Evolutionary conservation across 306 rosid species (phyloP).

Genomic region (Pueraria montana): DNA sequence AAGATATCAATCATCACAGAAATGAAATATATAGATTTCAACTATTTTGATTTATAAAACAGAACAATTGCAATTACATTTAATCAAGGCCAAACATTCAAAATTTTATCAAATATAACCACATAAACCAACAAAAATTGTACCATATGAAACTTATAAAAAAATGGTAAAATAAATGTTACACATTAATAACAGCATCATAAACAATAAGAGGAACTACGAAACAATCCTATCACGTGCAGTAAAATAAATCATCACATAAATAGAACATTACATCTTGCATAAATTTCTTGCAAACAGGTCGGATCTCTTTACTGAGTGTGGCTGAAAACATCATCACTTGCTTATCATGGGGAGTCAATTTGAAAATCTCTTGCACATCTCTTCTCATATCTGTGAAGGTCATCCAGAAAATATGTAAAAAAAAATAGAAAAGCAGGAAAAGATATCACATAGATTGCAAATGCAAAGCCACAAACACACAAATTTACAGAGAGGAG

Average conservation of each 20-base stretch:
- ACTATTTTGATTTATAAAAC: background rate
- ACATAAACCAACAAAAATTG: conserved; percentile 3
- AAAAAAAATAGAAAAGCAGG: conserved; percentile 14
- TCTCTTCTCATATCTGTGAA: conserved; percentile 79
- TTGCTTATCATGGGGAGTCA: conserved; percentile 87
- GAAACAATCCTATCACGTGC: background rate
- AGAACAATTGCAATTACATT: conserved; percentile 9
- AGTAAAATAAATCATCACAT: conserved; percentile 21
- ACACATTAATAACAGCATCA: background rate
- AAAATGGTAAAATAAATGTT: background rate
- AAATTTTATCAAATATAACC: background rate
- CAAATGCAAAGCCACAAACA: background rate
- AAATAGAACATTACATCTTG: conserved; percentile 72
- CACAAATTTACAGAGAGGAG: background rate
- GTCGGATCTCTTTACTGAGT: conserved; percentile 80
- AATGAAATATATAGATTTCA: background rate
- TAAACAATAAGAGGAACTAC: background rate
- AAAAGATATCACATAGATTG: background rate
- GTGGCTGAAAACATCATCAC: conserved; percentile 92
- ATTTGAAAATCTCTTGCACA: conserved; percentile 77
- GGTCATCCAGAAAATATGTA: conserved; percentile 11
- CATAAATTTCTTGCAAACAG: conserved; percentile 91
- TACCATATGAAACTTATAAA: background rate
- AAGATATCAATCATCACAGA: background rate
- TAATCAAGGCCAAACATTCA: background rate